These are phyloP conservation scores for Euptelea pleiosperma DNA, from an alignment of 164 flowering plant genomes.

Conservation along the genomic window DNA sequence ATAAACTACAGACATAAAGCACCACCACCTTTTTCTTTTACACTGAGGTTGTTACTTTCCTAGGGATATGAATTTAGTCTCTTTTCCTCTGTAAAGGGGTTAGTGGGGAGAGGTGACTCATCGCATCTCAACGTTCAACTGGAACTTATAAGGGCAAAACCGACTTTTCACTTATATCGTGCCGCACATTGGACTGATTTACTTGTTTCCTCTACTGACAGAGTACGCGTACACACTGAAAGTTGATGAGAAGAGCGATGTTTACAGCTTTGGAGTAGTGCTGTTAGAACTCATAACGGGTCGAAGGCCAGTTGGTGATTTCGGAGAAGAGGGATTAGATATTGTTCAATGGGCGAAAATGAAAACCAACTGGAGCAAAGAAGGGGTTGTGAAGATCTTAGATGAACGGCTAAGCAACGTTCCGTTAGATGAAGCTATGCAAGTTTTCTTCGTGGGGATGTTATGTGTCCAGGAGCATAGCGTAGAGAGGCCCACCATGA, in stretches of 20 bases:
- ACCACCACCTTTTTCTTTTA: slow-evolving; percentile 7
- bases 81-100: not conserved
- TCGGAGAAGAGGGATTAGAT: slow-evolving; percentile 69
- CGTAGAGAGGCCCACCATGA: slow-evolving; percentile 74
- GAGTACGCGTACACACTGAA: slow-evolving; percentile 79
- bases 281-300: slow-evolving; percentile 71
- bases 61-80: not conserved
- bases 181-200: no score
- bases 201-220: slow-evolving; percentile 20
- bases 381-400: slow-evolving; percentile 48
- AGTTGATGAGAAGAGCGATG: slow-evolving; percentile 83
- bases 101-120: not conserved
- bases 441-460: slow-evolving; percentile 63
- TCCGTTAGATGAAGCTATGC: slow-evolving; percentile 56
- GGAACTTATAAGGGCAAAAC: no score
- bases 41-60: slow-evolving; percentile 12
- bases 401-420: slow-evolving; percentile 40
- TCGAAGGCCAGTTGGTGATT: slow-evolving; percentile 62
- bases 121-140: no score
- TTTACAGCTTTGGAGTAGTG: slow-evolving; percentile 81
- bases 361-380: slow-evolving; percentile 44
- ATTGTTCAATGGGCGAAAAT: slow-evolving; percentile 67
- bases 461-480: slow-evolving; percentile 60
- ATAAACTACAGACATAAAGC: slow-evolving; percentile 9
- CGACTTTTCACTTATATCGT: not conserved